These are phyloP conservation scores for Fistulina hepatica DNA, from an alignment of 1,284 basidiomycete species.

Conservation along the genomic window DNA sequence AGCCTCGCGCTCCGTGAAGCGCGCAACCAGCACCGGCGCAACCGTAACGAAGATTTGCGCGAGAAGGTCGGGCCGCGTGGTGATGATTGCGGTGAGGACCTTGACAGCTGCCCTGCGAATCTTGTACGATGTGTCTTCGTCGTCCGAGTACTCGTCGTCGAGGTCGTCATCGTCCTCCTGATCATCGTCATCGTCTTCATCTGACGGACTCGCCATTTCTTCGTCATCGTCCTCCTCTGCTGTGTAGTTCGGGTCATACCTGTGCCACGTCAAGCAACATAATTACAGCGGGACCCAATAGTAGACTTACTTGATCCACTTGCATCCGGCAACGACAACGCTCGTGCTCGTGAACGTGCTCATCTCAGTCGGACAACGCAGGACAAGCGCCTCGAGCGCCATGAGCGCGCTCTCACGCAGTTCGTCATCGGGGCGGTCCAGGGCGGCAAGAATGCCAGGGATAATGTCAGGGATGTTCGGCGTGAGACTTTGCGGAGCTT, in stretches of 20 bases:
- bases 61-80: conserved; percentile 81
- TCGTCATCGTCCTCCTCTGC: conserved; percentile 75
- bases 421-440: conserved; percentile 69
- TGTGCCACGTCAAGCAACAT: conserved; percentile 73
- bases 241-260: conserved; percentile 97
- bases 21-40: conserved; percentile 78
- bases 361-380: conserved; percentile 77
- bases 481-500: conserved; percentile 57
- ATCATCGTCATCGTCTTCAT: conserved; percentile 73
- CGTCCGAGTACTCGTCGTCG: conserved; percentile 78
- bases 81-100: conserved; percentile 74
- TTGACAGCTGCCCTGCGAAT: conserved; percentile 91
- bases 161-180: conserved; percentile 21
- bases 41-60: conserved; percentile 67
- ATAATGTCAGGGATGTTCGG: conserved; percentile 49
- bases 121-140: conserved; percentile 99
- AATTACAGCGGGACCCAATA: too few relatives aligned
- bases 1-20: conserved; percentile 92
- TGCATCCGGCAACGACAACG: conserved; percentile 56
- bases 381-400: conserved; percentile 76
- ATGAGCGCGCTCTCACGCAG: conserved; percentile 69
- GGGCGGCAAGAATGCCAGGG: conserved; percentile 57
- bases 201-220: conserved; percentile 68
- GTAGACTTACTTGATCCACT: too few relatives aligned
- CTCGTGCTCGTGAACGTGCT: conserved; percentile 63